Percentiles rank a stretch among this genome's conserved stretches.
Evolutionary conservation across 129 eudicot species (phyloP).

Genomic region (Flaveria sonorensis): DNA sequence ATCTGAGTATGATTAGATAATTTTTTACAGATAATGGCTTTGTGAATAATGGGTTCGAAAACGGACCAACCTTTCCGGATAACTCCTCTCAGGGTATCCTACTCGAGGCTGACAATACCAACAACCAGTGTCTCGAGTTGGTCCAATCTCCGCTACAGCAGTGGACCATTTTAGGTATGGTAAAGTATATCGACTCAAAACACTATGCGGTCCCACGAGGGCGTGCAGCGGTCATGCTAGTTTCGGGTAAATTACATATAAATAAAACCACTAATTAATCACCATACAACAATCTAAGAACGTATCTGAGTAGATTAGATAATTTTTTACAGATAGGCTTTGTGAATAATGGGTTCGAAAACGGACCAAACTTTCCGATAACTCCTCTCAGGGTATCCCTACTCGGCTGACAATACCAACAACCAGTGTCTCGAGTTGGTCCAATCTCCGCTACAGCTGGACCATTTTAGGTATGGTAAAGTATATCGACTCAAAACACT

Average conservation of each 20-base stretch:
- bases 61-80: slow-evolving; percentile 34
- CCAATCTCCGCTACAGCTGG: slow-evolving; percentile 17
- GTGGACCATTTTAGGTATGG: slow-evolving; percentile 36
- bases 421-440: neutral
- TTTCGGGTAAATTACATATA: slow-evolving; percentile 22
- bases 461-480: slow-evolving; percentile 34
- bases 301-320: neutral
- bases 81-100: slow-evolving; percentile 45
- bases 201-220: slow-evolving; percentile 44
- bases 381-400: slow-evolving; percentile 45
- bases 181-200: slow-evolving; percentile 37
- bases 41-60: slow-evolving; percentile 42
- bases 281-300: no score
- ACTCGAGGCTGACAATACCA: slow-evolving; percentile 23
- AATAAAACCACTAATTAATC: no score
- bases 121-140: neutral
- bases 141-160: neutral
- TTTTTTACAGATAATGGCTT: slow-evolving; percentile 29
- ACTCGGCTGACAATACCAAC: slow-evolving; percentile 19
- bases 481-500: slow-evolving; percentile 35
- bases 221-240: slow-evolving; percentile 40
- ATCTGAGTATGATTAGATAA: neutral
- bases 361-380: slow-evolving; percentile 37
- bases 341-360: slow-evolving; percentile 42
- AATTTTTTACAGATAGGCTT: slow-evolving; percentile 26